phyloP scores from a whole-genome alignment of 345 rosid genomes.

The Gynandropsis gynandra region DNA sequence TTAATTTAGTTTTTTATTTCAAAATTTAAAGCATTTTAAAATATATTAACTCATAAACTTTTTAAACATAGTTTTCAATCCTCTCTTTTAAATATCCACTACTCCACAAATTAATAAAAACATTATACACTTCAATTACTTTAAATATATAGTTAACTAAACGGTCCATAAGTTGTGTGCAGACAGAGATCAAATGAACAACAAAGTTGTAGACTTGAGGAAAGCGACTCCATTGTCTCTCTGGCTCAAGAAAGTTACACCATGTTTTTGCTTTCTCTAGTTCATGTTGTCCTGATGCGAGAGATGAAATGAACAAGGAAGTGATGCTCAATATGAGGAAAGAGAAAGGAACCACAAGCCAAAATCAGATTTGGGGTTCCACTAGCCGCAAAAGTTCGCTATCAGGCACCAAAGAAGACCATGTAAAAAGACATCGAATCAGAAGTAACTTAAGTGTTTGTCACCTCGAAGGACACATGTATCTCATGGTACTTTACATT shows the following conservation, averaged over 20 bases:
- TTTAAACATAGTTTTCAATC: too few species aligned
- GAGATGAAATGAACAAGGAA: slow-evolving; percentile 47
- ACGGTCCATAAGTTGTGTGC: slow-evolving; percentile 57
- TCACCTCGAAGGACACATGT: slow-evolving; percentile 51
- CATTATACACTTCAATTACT: too few species aligned
- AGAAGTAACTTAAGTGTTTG: slow-evolving; percentile 28
- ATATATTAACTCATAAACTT: too few species aligned
- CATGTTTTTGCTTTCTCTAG: background rate
- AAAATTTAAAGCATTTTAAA: too few species aligned
- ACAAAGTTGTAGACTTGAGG: slow-evolving; percentile 48
- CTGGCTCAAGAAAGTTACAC: slow-evolving; percentile 51
- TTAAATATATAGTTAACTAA: too few species aligned
- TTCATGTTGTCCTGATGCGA: slow-evolving; percentile 12
- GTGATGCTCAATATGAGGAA: slow-evolving; percentile 41
- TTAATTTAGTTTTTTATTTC: too few species aligned
- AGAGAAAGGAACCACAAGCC: slow-evolving; percentile 22
- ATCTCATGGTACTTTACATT: slow-evolving; percentile 7
- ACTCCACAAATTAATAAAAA: too few species aligned
- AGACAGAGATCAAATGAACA: slow-evolving; percentile 49
- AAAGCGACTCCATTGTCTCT: slow-evolving; percentile 49
- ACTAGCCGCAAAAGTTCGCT: slow-evolving; percentile 29
- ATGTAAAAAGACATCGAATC: slow-evolving; percentile 35
- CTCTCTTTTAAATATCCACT: too few species aligned
- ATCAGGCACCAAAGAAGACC: slow-evolving; percentile 49
- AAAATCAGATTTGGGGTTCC: slow-evolving; percentile 28